Evolutionary conservation across 257 asterid genomes (phyloP), one percentile per base, ranked within the genome.

Genomic region (Haberlea rhodopensis): DNA sequence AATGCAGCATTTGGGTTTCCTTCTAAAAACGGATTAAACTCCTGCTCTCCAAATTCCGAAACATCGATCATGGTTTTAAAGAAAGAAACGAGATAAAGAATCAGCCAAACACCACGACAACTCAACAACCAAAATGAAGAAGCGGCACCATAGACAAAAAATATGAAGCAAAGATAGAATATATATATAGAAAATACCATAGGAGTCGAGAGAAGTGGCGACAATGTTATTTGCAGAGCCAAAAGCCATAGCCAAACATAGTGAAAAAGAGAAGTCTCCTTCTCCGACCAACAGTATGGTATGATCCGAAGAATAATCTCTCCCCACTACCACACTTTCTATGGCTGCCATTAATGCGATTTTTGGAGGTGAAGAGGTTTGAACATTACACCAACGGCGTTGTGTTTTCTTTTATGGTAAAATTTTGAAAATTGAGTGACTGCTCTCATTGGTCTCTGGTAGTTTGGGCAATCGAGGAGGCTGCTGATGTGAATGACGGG

Each of bases 241-340:
- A 66, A 83, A 86, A 34, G 80, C 32, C 57, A 7, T 31, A 2
- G 78, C 88, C 76, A 86, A 63, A 45, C 78, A 76, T 9, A 62
- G 6, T 3, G 94, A 74, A 49, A 83, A 83, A 3, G 90, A 86
- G 72, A 86, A 83, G 29, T 86, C 90, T 61, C 94, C 94, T 58
- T 86, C 90, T 9, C 94, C 94, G 1, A 86, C 88, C 23, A 86
- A 54, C 6, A 86, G 76, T 58, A 86, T 81, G 24, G 25, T 48
- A 62, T 86, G 88, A 25, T 19, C 13, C 5, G 86, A 79, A 0
- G 86, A 84, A 66, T 83, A 86, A 37, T 60, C 68, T 8, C 57
- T 52, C 21, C 48, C 48, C 13, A 13, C 16, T 58, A 65, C 59
- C 63, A 52, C 48, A 40, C 18, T 13, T 23, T 24, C 28, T 32